Evolutionary conservation across 352 stramenopile species (phyloP), one percentile per base, ranked within the genome.

Genomic region (Globisporangium ultimum): DNA sequence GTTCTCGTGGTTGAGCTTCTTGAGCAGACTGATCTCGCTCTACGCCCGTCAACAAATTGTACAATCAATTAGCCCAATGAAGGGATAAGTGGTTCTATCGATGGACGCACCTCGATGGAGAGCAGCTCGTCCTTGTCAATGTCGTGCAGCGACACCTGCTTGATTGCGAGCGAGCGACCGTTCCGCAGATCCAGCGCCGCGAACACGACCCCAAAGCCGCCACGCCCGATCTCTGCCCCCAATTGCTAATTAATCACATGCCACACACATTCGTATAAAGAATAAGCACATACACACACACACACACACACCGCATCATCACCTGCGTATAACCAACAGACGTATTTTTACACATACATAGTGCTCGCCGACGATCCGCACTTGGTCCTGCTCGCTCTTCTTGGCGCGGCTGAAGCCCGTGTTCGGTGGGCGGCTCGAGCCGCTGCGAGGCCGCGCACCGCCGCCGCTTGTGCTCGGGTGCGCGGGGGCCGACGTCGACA

Each of bases 1-100:
- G 70, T 98, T 98, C 49, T 92, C 84, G 59, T 98, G 93, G 43
- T 98, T 93, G 17, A 98, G 73, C 67, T 97, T 97, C 55, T 88
- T 84, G 46, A 98, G 76, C 54, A 98, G 70, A 57, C 87, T 92
- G 62, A 98, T 96, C 72, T 98, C 93, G 60, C 71, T 87, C 74
- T 95, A 32, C 6, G 9, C 13, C 15, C 3, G 12, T 36, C 11
- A 22, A 13, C 0, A 41, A 34, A 12, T 14, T n/a, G 18, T 18
- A 22, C 21, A 13, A 15, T 3, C 28, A 11, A 17, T 11, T 2
- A 50, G 21, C 2, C n/a, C 1, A 40, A 22, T 10, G 49, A 34
- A 15, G 15, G 1, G 9, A 12, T 20, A 15, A 42, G 6, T 0
- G 32, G 4, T 49, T 24, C 20, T 1, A 12, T 7, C 22, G 17